Evolutionary conservation across 495 filamentous ascomycete species (phyloP).

Genomic region (Geopyxis carbonaria): DNA sequence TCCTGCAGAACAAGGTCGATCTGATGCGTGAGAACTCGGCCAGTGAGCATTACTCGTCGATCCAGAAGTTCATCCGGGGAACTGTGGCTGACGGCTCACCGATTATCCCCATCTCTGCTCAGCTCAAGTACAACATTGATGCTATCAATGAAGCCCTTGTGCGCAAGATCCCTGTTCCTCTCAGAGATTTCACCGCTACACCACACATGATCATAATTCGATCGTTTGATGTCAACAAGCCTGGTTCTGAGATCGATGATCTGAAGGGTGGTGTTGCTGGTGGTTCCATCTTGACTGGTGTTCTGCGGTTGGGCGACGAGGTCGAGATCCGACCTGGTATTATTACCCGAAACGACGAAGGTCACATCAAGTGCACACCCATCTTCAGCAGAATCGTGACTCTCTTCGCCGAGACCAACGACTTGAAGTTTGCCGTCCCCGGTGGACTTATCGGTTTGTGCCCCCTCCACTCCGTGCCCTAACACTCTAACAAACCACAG

Average conservation of each 20-base stretch:
- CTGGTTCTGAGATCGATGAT: conserved; percentile 97
- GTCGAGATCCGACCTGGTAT: conserved; percentile 97
- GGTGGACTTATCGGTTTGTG: conserved; percentile 64
- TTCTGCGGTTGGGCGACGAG: conserved; percentile 89
- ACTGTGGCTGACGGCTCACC: conserved; percentile 92
- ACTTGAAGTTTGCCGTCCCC: conserved; percentile 91
- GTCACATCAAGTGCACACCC: conserved; percentile 84
- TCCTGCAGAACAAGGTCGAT: conserved; percentile 98
- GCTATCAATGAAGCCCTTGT: conserved; percentile 89
- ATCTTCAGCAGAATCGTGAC: conserved; percentile 91
- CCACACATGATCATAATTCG: conserved; percentile 98
- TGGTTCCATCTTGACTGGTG: conserved; percentile 87
- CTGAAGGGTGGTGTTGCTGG: conserved; percentile 97
- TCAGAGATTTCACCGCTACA: conserved; percentile 71
- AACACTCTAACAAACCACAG: conserved; percentile 22
- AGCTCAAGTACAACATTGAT: conserved; percentile 99
- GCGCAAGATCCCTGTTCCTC: conserved; percentile 77
- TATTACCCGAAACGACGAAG: conserved; percentile 80
- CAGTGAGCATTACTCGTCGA: conserved; percentile 81
- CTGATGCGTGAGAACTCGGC: conserved; percentile 88
- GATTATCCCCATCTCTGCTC: conserved; percentile 93
- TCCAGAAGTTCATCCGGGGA: conserved; percentile 92
- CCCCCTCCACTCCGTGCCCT: background rate
- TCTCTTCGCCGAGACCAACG: conserved; percentile 93
- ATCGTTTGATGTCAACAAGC: conserved; percentile 99